phyloP scores from a whole-genome alignment of 164 flowering plant species.

The Vitis riparia region DNA sequence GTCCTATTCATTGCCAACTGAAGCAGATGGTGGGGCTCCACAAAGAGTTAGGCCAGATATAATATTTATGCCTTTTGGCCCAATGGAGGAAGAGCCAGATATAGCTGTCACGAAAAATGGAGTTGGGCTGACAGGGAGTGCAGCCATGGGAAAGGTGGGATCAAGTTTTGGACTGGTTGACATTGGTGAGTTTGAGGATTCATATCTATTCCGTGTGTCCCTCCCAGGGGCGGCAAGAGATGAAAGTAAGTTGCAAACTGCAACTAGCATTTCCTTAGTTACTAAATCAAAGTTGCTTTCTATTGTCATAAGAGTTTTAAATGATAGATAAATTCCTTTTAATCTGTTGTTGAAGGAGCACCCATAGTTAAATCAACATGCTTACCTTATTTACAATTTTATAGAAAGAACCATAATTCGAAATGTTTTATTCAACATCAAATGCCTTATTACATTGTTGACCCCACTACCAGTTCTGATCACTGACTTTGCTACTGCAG shows the following conservation, averaged over 20 bases:
- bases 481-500: slow-evolving; percentile 28
- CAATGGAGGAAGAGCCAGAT: slow-evolving; percentile 41
- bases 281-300: not conserved
- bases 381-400: too few relatives aligned
- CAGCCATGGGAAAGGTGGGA: slow-evolving; percentile 51
- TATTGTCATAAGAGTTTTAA: not conserved
- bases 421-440: too few relatives aligned
- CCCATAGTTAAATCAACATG: too few relatives aligned
- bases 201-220: slow-evolving; percentile 57
- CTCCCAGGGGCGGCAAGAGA: slow-evolving; percentile 75
- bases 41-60: slow-evolving; percentile 37
- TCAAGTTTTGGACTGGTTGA: slow-evolving; percentile 55
- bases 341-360: too few relatives aligned
- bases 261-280: not conserved
- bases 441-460: not conserved
- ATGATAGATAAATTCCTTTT: too few relatives aligned
- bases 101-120: slow-evolving; percentile 37
- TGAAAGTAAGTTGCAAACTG: slow-evolving; percentile 48
- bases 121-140: slow-evolving; percentile 57
- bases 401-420: too few relatives aligned
- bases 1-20: slow-evolving; percentile 12
- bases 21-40: slow-evolving; percentile 7
- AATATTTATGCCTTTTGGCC: slow-evolving; percentile 44
- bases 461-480: not conserved
- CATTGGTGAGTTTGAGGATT: slow-evolving; percentile 52